Percentiles rank a stretch among this genome's conserved stretches.
Conservation (phyloP, 208 protist genomes). For the Trichomonas tenax region DNA sequence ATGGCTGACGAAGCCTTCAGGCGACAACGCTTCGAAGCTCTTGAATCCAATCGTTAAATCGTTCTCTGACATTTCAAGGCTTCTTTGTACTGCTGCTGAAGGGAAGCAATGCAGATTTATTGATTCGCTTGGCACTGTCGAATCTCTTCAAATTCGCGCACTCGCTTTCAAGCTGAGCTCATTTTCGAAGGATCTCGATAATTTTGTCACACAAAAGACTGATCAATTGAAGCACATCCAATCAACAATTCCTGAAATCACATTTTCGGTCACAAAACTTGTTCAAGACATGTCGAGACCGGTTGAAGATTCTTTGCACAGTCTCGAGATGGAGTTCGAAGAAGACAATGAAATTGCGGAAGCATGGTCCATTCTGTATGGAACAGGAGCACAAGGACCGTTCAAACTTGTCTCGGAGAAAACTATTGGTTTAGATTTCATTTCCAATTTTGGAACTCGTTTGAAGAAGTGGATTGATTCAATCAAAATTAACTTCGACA, state of each 20-base stretch:
- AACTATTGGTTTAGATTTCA: background rate
- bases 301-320: background rate
- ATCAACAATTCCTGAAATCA: background rate
- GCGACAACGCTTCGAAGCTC: background rate
- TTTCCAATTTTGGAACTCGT: background rate
- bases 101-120: background rate
- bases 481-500: background rate
- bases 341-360: background rate
- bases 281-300: background rate
- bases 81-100: background rate
- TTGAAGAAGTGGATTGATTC: background rate
- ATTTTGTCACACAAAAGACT: background rate
- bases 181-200: background rate
- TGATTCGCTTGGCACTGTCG: background rate
- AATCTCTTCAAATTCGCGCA: background rate
- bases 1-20: background rate
- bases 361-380: background rate
- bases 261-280: background rate
- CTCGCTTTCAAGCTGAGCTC: background rate
- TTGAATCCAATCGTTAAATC: background rate
- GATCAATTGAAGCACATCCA: background rate
- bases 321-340: background rate
- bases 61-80: background rate
- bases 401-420: background rate
- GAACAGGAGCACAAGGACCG: background rate